A percentile compares a stretch with the other conserved stretches of the same genome.
phyloP scores from a whole-genome alignment of 306 rosid species.

The Citrullus amarus region DNA sequence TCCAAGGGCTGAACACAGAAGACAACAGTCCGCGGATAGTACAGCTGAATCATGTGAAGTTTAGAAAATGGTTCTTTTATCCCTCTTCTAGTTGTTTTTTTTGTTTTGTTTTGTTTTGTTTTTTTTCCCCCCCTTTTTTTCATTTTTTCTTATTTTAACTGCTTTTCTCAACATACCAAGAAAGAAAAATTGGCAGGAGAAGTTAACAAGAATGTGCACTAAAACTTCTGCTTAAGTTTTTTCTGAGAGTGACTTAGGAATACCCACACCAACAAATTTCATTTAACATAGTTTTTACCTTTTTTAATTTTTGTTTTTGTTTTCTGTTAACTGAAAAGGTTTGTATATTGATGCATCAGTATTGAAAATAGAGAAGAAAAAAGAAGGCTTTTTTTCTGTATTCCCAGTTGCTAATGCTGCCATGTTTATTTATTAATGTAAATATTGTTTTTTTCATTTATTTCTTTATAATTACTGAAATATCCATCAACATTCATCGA shows the following conservation, averaged over 20 bases:
- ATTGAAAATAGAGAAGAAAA: background rate
- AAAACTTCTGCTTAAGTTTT: too few species aligned
- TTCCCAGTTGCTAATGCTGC: too few species aligned
- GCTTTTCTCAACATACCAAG: background rate
- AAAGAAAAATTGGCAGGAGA: background rate
- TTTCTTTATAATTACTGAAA: too few species aligned
- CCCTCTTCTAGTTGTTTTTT: conserved; percentile 10
- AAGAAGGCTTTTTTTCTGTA: too few species aligned
- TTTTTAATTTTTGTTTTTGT: too few species aligned
- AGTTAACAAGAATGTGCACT: background rate
- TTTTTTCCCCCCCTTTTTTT: background rate
- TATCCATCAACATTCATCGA: too few species aligned
- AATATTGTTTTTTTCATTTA: too few species aligned
- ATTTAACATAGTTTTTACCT: background rate
- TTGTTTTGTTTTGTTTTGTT: background rate
- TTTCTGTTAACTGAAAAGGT: too few species aligned
- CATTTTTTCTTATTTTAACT: conserved; percentile 7
- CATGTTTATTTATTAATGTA: too few species aligned
- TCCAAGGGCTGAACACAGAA: conserved; percentile 26
- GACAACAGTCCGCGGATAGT: conserved; percentile 83
- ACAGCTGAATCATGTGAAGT: conserved; percentile 48
- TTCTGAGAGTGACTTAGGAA: too few species aligned
- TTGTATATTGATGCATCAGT: background rate
- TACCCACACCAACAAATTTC: too few species aligned
- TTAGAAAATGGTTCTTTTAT: conserved; percentile 29